These are phyloP conservation scores for Neurospora sp. DNA, from an alignment of 495 filamentous ascomycete species.

Conservation along the genomic window DNA sequence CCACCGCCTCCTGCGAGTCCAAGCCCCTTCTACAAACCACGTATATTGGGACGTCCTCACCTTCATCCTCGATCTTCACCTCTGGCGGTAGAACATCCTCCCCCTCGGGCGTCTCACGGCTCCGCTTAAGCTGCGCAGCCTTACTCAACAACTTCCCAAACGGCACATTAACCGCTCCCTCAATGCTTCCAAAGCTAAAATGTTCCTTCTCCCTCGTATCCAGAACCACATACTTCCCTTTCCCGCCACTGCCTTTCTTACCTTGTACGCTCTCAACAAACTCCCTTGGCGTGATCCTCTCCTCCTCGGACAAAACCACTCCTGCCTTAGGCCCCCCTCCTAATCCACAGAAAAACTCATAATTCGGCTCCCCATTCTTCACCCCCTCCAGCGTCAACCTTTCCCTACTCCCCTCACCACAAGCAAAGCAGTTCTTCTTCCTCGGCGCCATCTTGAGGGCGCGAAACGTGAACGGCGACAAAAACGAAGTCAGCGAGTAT, in stretches of 20 bases:
- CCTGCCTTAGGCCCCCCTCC: slow-evolving; percentile 63
- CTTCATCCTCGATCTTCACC: neutral
- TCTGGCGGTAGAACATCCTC: slow-evolving; percentile 1
- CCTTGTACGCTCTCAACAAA: slow-evolving; percentile 29
- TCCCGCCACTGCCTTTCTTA: neutral
- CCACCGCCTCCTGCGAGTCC: slow-evolving; percentile 74
- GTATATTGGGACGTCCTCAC: slow-evolving; percentile 43
- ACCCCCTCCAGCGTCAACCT: slow-evolving; percentile 54
- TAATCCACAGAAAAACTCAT: slow-evolving; percentile 68
- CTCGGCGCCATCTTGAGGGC: slow-evolving; percentile 60
- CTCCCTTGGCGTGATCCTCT: slow-evolving; percentile 51
- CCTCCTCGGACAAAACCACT: slow-evolving; percentile 66
- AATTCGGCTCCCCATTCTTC: slow-evolving; percentile 56
- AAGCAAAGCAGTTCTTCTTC: slow-evolving; percentile 61
- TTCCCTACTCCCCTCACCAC: slow-evolving; percentile 43
- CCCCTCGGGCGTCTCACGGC: slow-evolving; percentile 3
- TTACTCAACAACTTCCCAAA: slow-evolving; percentile 46
- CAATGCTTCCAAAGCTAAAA: slow-evolving; percentile 68
- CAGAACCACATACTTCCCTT: slow-evolving; percentile 46
- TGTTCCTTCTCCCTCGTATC: slow-evolving; percentile 80
- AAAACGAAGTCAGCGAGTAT: slow-evolving; percentile 28
- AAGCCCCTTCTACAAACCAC: slow-evolving; percentile 81
- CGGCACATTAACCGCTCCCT: slow-evolving; percentile 68
- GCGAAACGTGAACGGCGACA: slow-evolving; percentile 55
- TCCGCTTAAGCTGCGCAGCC: slow-evolving; percentile 12